These are phyloP conservation scores for Ogataea nonfermentans DNA, from an alignment of 805 yeast species.

Conservation along the genomic window DNA sequence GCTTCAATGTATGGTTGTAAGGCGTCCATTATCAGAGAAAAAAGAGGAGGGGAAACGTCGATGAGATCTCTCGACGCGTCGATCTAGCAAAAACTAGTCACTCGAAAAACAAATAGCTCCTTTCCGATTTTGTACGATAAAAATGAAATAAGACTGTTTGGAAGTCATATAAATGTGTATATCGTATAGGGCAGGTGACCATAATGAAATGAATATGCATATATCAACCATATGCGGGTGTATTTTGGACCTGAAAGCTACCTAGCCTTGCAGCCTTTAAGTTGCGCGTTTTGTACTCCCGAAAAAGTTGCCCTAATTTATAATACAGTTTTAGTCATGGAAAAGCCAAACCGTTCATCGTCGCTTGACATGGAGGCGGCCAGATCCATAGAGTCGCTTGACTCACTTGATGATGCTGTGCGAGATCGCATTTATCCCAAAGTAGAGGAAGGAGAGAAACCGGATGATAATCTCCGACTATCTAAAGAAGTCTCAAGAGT, in stretches of 20 bases:
- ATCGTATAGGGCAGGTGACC: no score
- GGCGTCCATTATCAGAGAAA: constrained; percentile 19
- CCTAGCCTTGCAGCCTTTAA: no score
- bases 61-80: background rate
- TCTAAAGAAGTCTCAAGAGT: constrained; percentile 15
- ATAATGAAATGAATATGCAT: no score
- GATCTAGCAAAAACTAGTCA: no score
- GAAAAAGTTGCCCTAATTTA: no score
- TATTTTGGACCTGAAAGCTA: no score
- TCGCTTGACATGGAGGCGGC: background rate
- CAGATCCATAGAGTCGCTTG: constrained; percentile 1
- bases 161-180: no score
- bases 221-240: no score
- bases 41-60: constrained; percentile 6
- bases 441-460: constrained; percentile 4
- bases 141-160: no score
- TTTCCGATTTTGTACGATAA: no score
- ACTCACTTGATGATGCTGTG: constrained; percentile 1
- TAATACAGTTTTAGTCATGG: background rate
- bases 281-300: no score
- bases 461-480: constrained; percentile 9
- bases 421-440: constrained; percentile 2
- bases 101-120: no score
- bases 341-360: background rate
- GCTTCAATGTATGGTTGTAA: constrained; percentile 25